phyloP scores from a whole-genome alignment of 2,329 filamentous ascomycete species.

The Monilinia polystroma region DNA sequence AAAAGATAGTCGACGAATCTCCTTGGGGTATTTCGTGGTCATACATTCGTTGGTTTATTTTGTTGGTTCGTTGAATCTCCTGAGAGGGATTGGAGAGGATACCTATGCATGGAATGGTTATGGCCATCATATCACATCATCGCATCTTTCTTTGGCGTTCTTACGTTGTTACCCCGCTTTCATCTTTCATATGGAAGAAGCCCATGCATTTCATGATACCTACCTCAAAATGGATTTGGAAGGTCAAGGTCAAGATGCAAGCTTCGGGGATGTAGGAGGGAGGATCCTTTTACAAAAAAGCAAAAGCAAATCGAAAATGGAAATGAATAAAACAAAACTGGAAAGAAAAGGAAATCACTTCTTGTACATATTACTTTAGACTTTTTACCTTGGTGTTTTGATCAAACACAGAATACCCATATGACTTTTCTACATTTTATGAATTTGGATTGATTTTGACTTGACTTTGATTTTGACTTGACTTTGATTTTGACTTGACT shows the following conservation, averaged over 20 bases:
- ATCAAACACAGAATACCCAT: neutral
- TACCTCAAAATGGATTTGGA: neutral
- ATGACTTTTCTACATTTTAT: neutral
- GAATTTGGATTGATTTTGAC: neutral
- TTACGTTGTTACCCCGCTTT: constrained; percentile 1
- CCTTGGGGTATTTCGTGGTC: constrained; percentile 6
- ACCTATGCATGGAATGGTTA: constrained; percentile 11
- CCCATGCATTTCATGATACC: constrained; percentile 7
- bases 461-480: neutral
- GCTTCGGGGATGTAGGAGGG: neutral
- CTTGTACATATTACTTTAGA: constrained; percentile 18
- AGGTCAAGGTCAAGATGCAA: neutral
- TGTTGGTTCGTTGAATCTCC: neutral
- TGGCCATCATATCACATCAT: constrained; percentile 5
- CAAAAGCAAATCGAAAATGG: neutral
- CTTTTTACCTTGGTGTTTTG: neutral
- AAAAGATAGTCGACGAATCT: constrained; percentile 19
- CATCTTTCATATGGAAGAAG: neutral
- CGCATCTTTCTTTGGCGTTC: neutral
- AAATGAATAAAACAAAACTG: neutral
- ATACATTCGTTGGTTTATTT: neutral
- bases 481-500: no score
- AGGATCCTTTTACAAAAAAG: neutral
- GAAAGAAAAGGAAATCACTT: neutral
- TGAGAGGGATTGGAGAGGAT: neutral